Conservation (phyloP, 2,329 filamentous ascomycete genomes). For the Ramularia endophylla region DNA sequence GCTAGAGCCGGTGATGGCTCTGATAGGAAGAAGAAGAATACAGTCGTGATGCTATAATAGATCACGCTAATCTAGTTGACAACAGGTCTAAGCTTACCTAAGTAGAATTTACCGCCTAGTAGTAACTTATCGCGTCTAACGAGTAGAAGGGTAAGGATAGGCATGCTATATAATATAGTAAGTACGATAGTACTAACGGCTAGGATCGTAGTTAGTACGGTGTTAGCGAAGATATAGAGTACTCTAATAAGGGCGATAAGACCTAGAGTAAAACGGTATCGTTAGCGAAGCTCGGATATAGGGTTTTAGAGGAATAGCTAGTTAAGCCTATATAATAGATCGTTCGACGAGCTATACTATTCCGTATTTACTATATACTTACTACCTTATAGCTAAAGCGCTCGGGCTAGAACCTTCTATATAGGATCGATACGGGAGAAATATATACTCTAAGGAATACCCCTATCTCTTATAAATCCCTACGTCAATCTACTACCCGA, state of each 20-base stretch:
- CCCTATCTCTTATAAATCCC: slow-evolving; percentile 24
- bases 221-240: slow-evolving; percentile 37
- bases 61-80: slow-evolving; percentile 42
- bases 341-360: too few species aligned
- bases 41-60: slow-evolving; percentile 48
- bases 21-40: slow-evolving; percentile 52
- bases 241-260: slow-evolving; percentile 46
- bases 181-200: slow-evolving; percentile 39
- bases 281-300: too few species aligned
- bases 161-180: slow-evolving; percentile 39
- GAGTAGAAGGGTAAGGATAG: slow-evolving; percentile 32
- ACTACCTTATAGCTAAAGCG: slow-evolving; percentile 47
- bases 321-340: too few species aligned
- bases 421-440: slow-evolving; percentile 37
- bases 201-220: slow-evolving; percentile 39
- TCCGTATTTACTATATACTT: too few species aligned
- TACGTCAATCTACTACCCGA: slow-evolving; percentile 24
- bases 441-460: slow-evolving; percentile 22
- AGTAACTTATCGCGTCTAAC: slow-evolving; percentile 50
- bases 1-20: slow-evolving; percentile 39
- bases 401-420: slow-evolving; percentile 50
- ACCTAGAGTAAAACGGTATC: slow-evolving; percentile 6
- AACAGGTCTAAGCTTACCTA: slow-evolving; percentile 34
- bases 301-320: too few species aligned
- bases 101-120: slow-evolving; percentile 36